Conservation (phyloP, 352 stramenopile genomes). For the Pythium folliculosum region DNA sequence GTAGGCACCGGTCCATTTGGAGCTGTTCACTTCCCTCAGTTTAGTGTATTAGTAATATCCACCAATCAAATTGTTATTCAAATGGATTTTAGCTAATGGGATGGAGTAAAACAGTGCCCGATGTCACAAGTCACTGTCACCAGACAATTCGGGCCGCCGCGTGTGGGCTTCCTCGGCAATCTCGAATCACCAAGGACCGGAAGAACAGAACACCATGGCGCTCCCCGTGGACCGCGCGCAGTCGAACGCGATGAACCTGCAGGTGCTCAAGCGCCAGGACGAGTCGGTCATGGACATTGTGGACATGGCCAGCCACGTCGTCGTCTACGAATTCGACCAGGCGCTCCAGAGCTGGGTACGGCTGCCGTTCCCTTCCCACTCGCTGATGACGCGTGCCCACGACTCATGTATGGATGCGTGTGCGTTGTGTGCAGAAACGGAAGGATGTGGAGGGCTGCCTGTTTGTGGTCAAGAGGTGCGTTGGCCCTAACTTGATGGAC, state of each 20-base stretch:
- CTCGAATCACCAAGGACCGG: background rate
- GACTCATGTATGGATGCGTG: background rate
- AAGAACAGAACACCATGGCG: conserved; percentile 28
- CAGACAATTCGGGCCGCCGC: conserved; percentile 20
- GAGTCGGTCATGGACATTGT: conserved; percentile 79
- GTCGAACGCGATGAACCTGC: conserved; percentile 86
- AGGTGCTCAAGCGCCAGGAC: conserved; percentile 86
- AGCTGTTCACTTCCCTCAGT: background rate
- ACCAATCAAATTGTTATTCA: conserved; percentile 5
- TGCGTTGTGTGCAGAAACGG: conserved; percentile 68
- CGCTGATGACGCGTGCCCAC: background rate
- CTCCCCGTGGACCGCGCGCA: conserved; percentile 68
- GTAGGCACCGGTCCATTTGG: background rate
- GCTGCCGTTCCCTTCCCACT: background rate
- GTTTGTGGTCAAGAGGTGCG: conserved; percentile 82
- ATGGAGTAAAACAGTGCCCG: background rate
- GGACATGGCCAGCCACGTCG: conserved; percentile 83
- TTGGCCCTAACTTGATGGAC: background rate
- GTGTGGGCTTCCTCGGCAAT: conserved; percentile 14
- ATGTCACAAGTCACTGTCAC: conserved; percentile 34
- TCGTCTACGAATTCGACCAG: conserved; percentile 90
- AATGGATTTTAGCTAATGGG: conserved; percentile 3
- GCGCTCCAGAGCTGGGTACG: conserved; percentile 79
- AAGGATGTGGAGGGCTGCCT: conserved; percentile 86
- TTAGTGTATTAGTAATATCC: conserved; percentile 1